A percentile compares a stretch with the other conserved stretches of the same genome.
phyloP scores from a whole-genome alignment of 2,329 filamentous ascomycete genomes.

The Penicillium sp. region DNA sequence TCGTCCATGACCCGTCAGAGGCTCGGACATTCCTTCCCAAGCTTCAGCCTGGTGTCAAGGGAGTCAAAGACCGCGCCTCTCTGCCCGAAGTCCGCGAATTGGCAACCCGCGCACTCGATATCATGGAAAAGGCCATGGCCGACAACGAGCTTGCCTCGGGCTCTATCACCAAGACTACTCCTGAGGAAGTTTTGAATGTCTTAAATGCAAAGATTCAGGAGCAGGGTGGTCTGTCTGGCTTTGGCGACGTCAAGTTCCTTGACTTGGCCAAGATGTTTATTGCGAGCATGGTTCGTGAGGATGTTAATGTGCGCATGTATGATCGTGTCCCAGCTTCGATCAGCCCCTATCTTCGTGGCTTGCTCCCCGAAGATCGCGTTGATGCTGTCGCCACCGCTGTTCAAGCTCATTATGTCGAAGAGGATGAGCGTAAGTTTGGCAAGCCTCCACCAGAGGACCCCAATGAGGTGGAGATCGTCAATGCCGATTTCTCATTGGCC shows the following conservation, averaged over 20 bases:
- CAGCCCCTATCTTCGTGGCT: conserved; percentile 65
- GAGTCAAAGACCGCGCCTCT: conserved; percentile 78
- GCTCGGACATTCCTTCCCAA: conserved; percentile 92
- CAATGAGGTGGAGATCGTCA: conserved; percentile 92
- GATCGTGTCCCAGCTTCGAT: conserved; percentile 64
- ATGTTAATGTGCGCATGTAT: conserved; percentile 75
- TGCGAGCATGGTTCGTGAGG: conserved; percentile 76
- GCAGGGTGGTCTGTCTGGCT: conserved; percentile 57
- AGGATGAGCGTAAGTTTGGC: conserved; percentile 83
- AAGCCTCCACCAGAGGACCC: conserved; percentile 81
- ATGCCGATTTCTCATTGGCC: conserved; percentile 92
- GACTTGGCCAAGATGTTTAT: conserved; percentile 67
- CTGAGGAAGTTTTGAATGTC: conserved; percentile 66
- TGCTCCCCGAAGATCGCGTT: conserved; percentile 59
- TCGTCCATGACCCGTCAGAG: conserved; percentile 93
- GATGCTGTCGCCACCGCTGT: conserved; percentile 65
- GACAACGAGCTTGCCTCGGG: conserved; percentile 53
- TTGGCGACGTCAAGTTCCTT: conserved; percentile 58
- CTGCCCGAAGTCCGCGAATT: conserved; percentile 92
- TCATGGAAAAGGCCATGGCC: conserved; percentile 91
- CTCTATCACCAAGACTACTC: conserved; percentile 56
- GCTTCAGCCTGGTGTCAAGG: conserved; percentile 86
- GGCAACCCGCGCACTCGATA: conserved; percentile 70
- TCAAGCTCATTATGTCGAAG: conserved; percentile 70
- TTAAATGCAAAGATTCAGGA: conserved; percentile 72